These are phyloP conservation scores for Dichotomopilus funicola DNA, from an alignment of 2,329 filamentous ascomycete species.

Conservation along the genomic window DNA sequence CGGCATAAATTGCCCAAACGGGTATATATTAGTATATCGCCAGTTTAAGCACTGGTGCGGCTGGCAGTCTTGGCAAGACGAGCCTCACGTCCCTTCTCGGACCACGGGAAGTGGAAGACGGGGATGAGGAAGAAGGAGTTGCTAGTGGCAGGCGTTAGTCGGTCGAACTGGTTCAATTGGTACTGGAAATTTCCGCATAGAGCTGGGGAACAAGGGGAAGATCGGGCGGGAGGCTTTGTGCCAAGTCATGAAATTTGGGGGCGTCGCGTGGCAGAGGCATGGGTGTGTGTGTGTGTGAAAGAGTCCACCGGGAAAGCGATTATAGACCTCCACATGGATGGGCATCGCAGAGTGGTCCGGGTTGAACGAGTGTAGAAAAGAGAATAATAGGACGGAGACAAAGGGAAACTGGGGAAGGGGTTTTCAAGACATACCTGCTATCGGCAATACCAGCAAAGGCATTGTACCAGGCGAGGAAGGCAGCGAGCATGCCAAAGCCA, in stretches of 20 bases:
- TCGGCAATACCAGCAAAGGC: conserved; percentile 77
- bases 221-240: no score
- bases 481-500: conserved; percentile 71
- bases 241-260: no score
- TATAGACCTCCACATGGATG: no score
- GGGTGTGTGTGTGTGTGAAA: no score
- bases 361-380: neutral
- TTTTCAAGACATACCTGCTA: conserved; percentile 42
- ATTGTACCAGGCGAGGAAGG: conserved; percentile 83
- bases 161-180: neutral
- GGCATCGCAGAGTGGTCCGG: no score
- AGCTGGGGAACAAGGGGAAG: no score
- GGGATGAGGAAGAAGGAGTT: conserved; percentile 86
- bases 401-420: neutral
- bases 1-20: neutral
- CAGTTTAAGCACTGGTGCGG: conserved; percentile 12
- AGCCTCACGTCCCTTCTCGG: conserved; percentile 61
- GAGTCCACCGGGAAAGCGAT: no score
- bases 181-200: no score
- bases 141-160: conserved; percentile 45
- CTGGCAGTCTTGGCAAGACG: conserved; percentile 15
- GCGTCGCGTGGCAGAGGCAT: no score
- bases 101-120: conserved; percentile 94
- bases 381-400: conserved; percentile 4
- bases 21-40: neutral